Evolutionary conservation across 1,139 yeast species (phyloP), one percentile per base, ranked within the genome.

Genomic region (Suhomyces chickasaworum): DNA sequence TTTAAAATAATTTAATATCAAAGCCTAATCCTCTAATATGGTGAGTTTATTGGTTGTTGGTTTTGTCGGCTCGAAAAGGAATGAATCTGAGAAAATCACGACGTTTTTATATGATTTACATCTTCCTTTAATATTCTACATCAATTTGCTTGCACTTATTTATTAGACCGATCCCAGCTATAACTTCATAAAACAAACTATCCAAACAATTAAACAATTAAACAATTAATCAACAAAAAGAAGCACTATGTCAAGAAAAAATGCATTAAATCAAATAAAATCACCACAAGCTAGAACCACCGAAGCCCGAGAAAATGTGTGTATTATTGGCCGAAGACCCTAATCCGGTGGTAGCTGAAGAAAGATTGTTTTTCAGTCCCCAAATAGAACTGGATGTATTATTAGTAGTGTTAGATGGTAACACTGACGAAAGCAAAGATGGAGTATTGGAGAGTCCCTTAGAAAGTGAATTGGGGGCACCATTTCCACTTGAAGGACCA

Each of bases 251-350:
- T 27, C 39, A 37, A 41, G 18, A 38, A 15, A 27, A 42, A 44
- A 43, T 42, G 44, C 25, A 39, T 21, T 27, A 27, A 15, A 27
- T 16, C 18, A 32, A 45, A 25, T 31, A 9, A 41, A 39, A 33
- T 46, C 37, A 54, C 60, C 51, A 55, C 50, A 55, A 39, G 32
- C 54, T 43, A 13, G 57, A 54, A 12, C 57, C 49, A 22, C 59
- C 55, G 30, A 53, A 54, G 34, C 53, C 53, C 22, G 54, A 51
- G 37, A 53, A 44, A 18, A 53, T 43, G 23, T 49, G 47, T 22
- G 50, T 39, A 37, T 40, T 48, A 30, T 44, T 37, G 18, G 43
- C 25, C 38, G 48, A 44, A 5, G 47, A 35, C 7, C 49, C 50
- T 44, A 52, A 48, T 8, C 46, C 42, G 18, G 57, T 41, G 37